Evolutionary conservation across 2,329 filamentous ascomycete genomes (phyloP).

Genomic region (Talaromyces sp.): DNA sequence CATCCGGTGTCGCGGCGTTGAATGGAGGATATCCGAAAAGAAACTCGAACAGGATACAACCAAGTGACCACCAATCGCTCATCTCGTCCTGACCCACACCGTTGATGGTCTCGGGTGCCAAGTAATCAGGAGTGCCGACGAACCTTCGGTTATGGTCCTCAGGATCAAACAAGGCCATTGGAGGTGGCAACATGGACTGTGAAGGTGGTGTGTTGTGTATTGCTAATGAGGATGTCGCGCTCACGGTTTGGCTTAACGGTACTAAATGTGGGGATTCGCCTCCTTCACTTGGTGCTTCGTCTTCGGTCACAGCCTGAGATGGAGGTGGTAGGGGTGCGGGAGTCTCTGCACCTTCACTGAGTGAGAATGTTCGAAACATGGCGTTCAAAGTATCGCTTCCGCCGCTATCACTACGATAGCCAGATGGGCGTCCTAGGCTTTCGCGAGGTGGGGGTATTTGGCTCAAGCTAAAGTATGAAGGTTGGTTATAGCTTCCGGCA

Average conservation of each 20-base stretch:
- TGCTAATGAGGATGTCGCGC: slow-evolving; percentile 41
- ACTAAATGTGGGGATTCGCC: slow-evolving; percentile 76
- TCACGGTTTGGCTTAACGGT: slow-evolving; percentile 60
- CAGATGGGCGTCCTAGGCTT: slow-evolving; percentile 66
- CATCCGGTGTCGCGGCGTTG: slow-evolving; percentile 82
- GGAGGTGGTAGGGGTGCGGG: slow-evolving; percentile 35
- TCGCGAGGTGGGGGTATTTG: slow-evolving; percentile 60
- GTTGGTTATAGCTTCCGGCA: slow-evolving; percentile 67
- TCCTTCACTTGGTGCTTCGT: slow-evolving; percentile 68
- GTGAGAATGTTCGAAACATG: slow-evolving; percentile 77
- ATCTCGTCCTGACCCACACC: slow-evolving; percentile 95
- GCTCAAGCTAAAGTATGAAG: slow-evolving; percentile 81
- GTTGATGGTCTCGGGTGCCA: slow-evolving; percentile 94
- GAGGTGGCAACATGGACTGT: slow-evolving; percentile 80
- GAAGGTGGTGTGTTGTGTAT: slow-evolving; percentile 49
- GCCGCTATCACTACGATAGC: slow-evolving; percentile 85
- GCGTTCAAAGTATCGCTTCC: slow-evolving; percentile 81
- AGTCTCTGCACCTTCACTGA: slow-evolving; percentile 60
- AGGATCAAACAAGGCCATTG: slow-evolving; percentile 90
- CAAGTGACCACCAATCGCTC: slow-evolving; percentile 99
- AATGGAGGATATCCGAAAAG: slow-evolving; percentile 92
- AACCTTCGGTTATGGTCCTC: slow-evolving; percentile 91
- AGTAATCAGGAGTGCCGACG: slow-evolving; percentile 94
- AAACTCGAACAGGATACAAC: slow-evolving; percentile 96
- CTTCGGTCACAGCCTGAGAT: slow-evolving; percentile 51